These are phyloP conservation scores for Penicillium daleae DNA, from an alignment of 495 filamentous ascomycete genomes.

Conservation along the genomic window DNA sequence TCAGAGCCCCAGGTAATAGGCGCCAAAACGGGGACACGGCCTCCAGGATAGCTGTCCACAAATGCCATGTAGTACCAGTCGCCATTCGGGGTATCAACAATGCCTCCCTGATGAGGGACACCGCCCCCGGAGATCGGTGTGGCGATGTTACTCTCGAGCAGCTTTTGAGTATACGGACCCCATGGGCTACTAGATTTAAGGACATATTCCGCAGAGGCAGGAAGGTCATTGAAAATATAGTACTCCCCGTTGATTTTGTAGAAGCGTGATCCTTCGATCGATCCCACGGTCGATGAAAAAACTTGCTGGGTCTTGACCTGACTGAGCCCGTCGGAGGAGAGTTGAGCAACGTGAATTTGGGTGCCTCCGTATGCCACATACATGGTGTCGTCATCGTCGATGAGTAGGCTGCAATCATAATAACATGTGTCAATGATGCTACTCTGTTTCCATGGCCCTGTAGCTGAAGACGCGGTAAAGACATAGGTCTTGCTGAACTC, in stretches of 20 bases:
- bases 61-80: conserved; percentile 65
- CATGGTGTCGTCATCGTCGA: conserved; percentile 59
- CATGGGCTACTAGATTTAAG: conserved; percentile 50
- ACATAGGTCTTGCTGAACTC: conserved; percentile 52
- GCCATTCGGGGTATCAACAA: conserved; percentile 54
- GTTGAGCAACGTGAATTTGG: conserved; percentile 52
- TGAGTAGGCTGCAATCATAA: conserved; percentile 61
- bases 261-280: conserved; percentile 59
- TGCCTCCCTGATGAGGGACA: conserved; percentile 56
- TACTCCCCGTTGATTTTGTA: conserved; percentile 59
- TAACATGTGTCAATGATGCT: conserved; percentile 51
- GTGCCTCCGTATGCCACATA: conserved; percentile 60
- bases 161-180: conserved; percentile 50
- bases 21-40: conserved; percentile 61
- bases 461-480: conserved; percentile 45
- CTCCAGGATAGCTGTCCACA: conserved; percentile 56
- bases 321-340: conserved; percentile 49
- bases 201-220: conserved; percentile 50
- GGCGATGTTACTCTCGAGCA: conserved; percentile 34
- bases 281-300: conserved; percentile 38
- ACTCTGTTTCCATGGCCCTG: conserved; percentile 45
- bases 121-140: conserved; percentile 51
- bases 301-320: conserved; percentile 48
- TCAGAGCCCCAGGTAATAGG: conserved; percentile 54
- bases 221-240: conserved; percentile 55